Percentiles rank a stretch among this genome's conserved stretches.
phyloP scores from a whole-genome alignment of 2,329 filamentous ascomycete species.

The Fusarium keratoplasticum region DNA sequence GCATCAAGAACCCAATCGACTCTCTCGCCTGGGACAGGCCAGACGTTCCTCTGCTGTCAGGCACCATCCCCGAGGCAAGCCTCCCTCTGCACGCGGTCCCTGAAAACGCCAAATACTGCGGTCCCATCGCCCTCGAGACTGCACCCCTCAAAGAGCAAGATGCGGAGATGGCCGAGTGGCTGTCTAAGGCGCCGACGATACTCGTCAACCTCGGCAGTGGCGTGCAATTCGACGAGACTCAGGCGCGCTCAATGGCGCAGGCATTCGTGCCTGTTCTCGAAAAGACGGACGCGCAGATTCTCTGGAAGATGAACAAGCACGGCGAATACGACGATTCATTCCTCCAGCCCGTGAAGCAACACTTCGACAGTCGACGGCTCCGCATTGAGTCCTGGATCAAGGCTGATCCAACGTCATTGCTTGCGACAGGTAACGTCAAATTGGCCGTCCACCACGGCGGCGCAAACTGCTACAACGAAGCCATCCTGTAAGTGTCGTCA shows the following conservation, averaged over 20 bases:
- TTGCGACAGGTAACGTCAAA: constrained; percentile 45
- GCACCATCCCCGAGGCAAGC: constrained; percentile 39
- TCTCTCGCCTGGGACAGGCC: constrained; percentile 37
- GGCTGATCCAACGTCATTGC: constrained; percentile 46
- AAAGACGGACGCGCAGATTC: constrained; percentile 40
- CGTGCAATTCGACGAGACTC: constrained; percentile 39
- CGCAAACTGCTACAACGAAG: constrained; percentile 34
- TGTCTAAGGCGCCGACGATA: constrained; percentile 55
- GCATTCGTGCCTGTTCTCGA: constrained; percentile 39
- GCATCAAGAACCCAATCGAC: constrained; percentile 38
- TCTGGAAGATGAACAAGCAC: constrained; percentile 47
- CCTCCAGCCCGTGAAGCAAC: constrained; percentile 4
- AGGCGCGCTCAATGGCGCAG: constrained; percentile 43
- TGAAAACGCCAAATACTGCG: constrained; percentile 42
- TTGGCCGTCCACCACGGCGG: constrained; percentile 37
- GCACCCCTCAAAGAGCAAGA: constrained; percentile 53
- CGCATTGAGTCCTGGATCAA: constrained; percentile 43
- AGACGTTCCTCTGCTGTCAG: constrained; percentile 42
- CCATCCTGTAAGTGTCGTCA: constrained; percentile 23
- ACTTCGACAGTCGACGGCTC: constrained; percentile 28
- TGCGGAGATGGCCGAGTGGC: constrained; percentile 56
- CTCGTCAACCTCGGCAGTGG: constrained; percentile 62
- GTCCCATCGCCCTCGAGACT: constrained; percentile 58
- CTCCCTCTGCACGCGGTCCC: constrained; percentile 54
- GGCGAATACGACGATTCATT: constrained; percentile 20